Conservation (phyloP, 192 early-diverging fungal genomes). For the Linnemannia hyalina region DNA sequence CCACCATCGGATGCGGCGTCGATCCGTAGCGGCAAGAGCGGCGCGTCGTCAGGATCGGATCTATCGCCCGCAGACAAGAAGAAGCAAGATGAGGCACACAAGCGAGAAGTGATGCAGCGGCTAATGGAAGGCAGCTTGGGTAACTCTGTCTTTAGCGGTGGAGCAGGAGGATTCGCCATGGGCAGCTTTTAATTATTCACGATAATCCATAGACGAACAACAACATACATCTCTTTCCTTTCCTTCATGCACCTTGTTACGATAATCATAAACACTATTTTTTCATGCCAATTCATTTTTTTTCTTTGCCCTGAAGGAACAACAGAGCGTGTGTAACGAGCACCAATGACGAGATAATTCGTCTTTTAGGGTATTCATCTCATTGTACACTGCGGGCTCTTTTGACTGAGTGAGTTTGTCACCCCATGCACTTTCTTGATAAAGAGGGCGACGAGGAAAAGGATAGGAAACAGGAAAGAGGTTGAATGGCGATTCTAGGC, state of each 20-base stretch:
- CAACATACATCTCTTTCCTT: not conserved
- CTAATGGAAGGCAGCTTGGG: constrained; percentile 32
- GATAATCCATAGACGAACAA: not conserved
- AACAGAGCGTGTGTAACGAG: too few relatives aligned
- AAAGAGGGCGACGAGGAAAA: not conserved
- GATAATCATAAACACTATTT: not conserved
- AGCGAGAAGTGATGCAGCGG: constrained; percentile 40
- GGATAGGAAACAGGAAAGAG: not conserved
- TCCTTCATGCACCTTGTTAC: not conserved
- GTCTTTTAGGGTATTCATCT: not conserved
- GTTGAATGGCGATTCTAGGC: not conserved
- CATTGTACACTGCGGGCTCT: not conserved
- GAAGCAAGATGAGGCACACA: constrained; percentile 37
- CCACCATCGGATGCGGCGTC: constrained; percentile 17
- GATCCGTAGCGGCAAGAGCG: constrained; percentile 24
- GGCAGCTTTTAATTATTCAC: not conserved
- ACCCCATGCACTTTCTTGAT: not conserved
- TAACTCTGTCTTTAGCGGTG: not conserved
- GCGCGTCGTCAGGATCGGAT: constrained; percentile 11
- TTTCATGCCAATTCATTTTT: not conserved
- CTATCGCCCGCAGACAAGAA: constrained; percentile 16
- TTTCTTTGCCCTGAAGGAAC: not conserved
- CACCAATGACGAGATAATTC: not conserved
- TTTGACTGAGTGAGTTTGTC: not conserved
- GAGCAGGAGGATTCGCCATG: not conserved